Base-by-base conservation (phyloP, 805 yeast species). In the Alloascoidea africana region DNA sequence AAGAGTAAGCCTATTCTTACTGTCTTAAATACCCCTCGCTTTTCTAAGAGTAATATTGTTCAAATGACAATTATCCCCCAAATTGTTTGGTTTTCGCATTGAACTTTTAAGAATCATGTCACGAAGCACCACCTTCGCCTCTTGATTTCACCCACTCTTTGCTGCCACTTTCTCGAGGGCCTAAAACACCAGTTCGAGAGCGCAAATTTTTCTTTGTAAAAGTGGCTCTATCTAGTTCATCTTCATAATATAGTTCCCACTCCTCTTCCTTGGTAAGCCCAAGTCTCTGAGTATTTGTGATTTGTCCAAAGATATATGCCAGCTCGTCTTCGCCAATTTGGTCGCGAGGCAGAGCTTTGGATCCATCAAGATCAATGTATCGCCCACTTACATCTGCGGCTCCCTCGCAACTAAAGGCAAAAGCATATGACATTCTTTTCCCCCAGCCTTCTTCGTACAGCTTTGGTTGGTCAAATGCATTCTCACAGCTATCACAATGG, bases 371-470 rank as follows among this genome's bases (percentile, higher is more conserved):
- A 3, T 47, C 63, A 18, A 85, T 69, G 46, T 89, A 87, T 43
- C 84, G 70, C 6, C 55, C 53, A 16, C 86, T 70, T 18, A 89
- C 76, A 53, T 89, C 96, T 1, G 61, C 53, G 1, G 76, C 62
- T 27, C 85, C 85, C 32, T 63, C 62, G 8, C 63, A 63, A 35
- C 76, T 67, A 38, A 79, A 66, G 0, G 84, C 96, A 39, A 89
- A 59, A 2, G 76, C 80, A 56, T 83, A 85, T 38, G 94, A 80
- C 96, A 89, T 89, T 42, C 73, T 73, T 58, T 89, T 89, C 19
- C 89, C 93, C 96, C 97, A 87, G 33, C 93, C 94, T 32, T 68
- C 64, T 36, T 77, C 69, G 50, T 87, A 87, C 13, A 86, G 59
- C 16, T 62, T 52, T 0, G 96, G 96, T 42, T 83, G 72, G 54